Percentiles rank a stretch among this genome's conserved stretches.
These are phyloP conservation scores for Viola pubescens DNA, from an alignment of 441 rosid genomes.

Conservation along the genomic window DNA sequence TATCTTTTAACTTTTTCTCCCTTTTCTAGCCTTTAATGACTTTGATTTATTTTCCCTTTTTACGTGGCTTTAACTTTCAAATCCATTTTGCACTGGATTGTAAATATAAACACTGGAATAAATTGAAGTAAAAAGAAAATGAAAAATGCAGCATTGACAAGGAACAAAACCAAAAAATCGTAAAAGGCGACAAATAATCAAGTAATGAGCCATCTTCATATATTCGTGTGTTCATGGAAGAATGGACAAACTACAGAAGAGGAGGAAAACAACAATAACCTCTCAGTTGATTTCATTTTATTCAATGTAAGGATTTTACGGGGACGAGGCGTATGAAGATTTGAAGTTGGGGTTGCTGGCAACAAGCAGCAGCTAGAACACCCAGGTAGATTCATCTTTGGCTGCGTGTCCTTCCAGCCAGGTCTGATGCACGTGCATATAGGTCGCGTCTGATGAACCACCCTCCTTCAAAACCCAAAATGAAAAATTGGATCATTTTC, in stretches of 20 bases:
- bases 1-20: no score
- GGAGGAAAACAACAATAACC: background rate
- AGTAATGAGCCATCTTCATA: constrained; percentile 1
- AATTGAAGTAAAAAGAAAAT: background rate
- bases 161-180: background rate
- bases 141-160: background rate
- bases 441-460: constrained; percentile 22
- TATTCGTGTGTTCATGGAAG: constrained; percentile 5
- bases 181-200: background rate
- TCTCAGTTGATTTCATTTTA: constrained; percentile 6
- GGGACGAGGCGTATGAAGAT: background rate
- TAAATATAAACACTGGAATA: background rate
- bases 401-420: constrained; percentile 53
- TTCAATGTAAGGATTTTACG: background rate
- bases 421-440: constrained; percentile 56
- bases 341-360: background rate
- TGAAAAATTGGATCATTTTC: constrained; percentile 1
- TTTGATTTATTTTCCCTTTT: no score
- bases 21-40: no score
- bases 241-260: constrained; percentile 2
- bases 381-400: constrained; percentile 40
- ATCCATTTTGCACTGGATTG: no score
- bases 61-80: no score
- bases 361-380: constrained; percentile 17
- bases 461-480: constrained; percentile 27